Base-by-base conservation (phyloP, 306 rosid genomes). In the Fagus sylvatica region DNA sequence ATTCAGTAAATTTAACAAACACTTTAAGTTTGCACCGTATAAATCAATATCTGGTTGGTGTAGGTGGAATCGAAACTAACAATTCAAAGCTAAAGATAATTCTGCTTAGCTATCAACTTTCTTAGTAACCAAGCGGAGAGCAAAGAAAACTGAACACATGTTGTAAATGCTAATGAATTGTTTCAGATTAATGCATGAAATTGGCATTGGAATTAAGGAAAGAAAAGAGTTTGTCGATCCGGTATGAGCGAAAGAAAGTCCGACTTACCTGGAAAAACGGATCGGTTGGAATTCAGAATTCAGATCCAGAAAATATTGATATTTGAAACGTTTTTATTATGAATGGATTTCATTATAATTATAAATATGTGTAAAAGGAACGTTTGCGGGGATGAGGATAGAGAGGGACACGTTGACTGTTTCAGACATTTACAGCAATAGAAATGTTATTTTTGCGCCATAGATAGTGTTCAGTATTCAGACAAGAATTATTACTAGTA, bases 261-360 rank as follows among this genome's bases (percentile, higher is more conserved):
- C 15, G 46, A 48, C 5, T 59, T 43, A 78, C 81, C 81, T n/a
- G 81, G 76, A 77, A 40, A 57, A 7, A n/a, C 8, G 41, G 37
- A 51, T 46, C 5, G 39, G 56, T 69, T 7, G 73, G 37, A 22
- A 28, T 34, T 49, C 28, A 5, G 51, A 34, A 70, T 12, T 70
- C 17, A 55, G 46, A 55, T 53, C 59, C 6, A 41, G 75, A 54
- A 10, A 11, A 11, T n/a, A 53, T 7, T 11, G 10, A 17, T 13
- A 32, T 16, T 10, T 43, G 49, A 43, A 43, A 2, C 49, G 49
- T 43, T 43, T 12, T 2, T 43, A 43, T 43, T 8, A 9, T 46
- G 51, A 1, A 12, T 46, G 51, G 9, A 46, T 46, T 46, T 30
- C 15, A 40, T 60, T 34, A 4, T 61, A 22, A 22, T 22, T 22